Base-by-base conservation (phyloP, 768 basidiomycete species). In the Gloeostereum incarnatum region DNA sequence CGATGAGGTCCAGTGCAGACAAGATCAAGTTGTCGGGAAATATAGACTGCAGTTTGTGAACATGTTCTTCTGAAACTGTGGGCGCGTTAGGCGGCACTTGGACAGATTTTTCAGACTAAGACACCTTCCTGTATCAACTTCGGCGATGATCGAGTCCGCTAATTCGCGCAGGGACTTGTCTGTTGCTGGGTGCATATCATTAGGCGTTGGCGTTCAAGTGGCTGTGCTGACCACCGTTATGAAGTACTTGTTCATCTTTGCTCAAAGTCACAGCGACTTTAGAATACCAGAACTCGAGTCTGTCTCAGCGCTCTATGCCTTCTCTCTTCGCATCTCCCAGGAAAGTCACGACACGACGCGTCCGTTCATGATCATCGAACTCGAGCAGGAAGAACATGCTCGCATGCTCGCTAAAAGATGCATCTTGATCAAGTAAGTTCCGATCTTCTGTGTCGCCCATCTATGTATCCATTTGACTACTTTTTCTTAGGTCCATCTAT, bases 281-380 rank as follows among this genome's bases (percentile, higher is more conserved):
- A 69, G 92, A 18, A 56, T 93, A 9, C 90, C 91, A 23, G 89
- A 92, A 54, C 71, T 96, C 0, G 56, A 61, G 21, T 92, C 90
- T 3, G 56, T 92, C 26, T 73, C 87, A 2, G 76, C 91, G 49
- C 68, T 90, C 1, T 55, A 82, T 60, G 74, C 69, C 6, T 85
- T 96, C 54, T 48, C 64, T 0, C 59, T 86, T 39, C 61, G 77
- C 16, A 49, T 61, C 24, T 45, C 56, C 5, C 49, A 60, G 11
- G 62, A 71, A 36, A 68, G 69, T 45, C 55, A 60, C 41, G 75
- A 81, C 57, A 58, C 68, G 5, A 64, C 58, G 29, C 66, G 78
- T 36, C 88, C 89, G 2, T 90, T 82, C 57, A 80, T 89, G 73
- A 59, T 86, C 31, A 57, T 92, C 23, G 63, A 62, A 6, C 61